Base-by-base conservation (phyloP, 2,329 filamentous ascomycete species). In the Aspergillus sp. region DNA sequence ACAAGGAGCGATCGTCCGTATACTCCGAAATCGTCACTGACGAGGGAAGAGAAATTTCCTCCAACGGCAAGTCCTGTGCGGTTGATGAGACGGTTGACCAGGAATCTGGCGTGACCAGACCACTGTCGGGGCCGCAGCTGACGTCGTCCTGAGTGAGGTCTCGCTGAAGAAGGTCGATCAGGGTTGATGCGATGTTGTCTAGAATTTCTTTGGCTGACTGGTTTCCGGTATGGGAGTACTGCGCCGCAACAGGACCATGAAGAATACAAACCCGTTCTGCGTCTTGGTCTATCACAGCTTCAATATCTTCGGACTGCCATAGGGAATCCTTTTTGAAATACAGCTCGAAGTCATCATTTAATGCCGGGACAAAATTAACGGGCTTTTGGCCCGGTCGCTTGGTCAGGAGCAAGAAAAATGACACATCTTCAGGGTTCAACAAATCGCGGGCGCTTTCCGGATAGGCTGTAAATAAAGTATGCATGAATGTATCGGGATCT, bases 321-420 rank as follows among this genome's bases (percentile, higher is more conserved):
- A 98, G 84, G 0, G 94, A 97, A 75, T 98, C 94, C 81, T 98
- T 98, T 86, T 98, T 98, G 88, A 98, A 98, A 81, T 91, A 98
- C 78, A 94, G 96, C 73, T 98, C 94, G 67, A 98, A 98, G 73
- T 93, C 95, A 62, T 95, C 91, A 68, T 98, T 93, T 10, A 98
- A 84, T 20, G 89, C 84, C 2, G 94, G 94, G 24, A 98, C 91
- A 72, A 98, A 98, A 0, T 93, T 94, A 18, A 94, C 90, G 1
- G 94, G 94, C 83, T 98, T 98, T 81, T 97, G 93, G 26, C 88
- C 88, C 50, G 89, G 90, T 39, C 91, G 87, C 78, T 92, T 87
- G 82, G 92, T 96, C 47, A 97, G 86, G 39, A 95, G 83, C 55
- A 97, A 77, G 82, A 98, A 97, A 78, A 96, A 90, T 78, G 97